Percentiles rank a stretch among this genome's conserved stretches.
These are phyloP conservation scores for Rhynchosporium secalis DNA, from an alignment of 2,329 filamentous ascomycete genomes.

Conservation along the genomic window DNA sequence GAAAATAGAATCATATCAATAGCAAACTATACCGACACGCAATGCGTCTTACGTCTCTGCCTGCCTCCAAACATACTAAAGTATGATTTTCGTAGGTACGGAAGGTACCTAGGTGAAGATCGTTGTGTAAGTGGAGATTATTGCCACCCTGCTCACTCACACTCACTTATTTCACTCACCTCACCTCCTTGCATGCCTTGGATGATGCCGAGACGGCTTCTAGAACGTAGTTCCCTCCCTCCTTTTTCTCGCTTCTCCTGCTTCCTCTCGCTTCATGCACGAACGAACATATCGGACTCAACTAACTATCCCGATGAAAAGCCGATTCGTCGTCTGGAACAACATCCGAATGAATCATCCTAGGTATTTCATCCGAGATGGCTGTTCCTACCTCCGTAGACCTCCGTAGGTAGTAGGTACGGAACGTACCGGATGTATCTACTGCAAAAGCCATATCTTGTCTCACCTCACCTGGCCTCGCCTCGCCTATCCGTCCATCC, in stretches of 20 bases:
- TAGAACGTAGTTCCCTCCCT: conserved; percentile 6
- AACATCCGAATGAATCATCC: no score
- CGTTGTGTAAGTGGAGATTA: no score
- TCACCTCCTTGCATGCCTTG: background rate
- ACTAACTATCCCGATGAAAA: no score
- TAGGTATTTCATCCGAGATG: no score
- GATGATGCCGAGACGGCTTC: background rate
- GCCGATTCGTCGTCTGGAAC: no score
- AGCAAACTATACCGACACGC: background rate
- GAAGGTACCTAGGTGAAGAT: no score
- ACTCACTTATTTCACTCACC: background rate
- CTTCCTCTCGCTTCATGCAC: background rate
- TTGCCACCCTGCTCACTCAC: background rate
- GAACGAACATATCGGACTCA: no score
- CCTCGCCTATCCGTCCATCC: background rate
- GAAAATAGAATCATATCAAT: background rate
- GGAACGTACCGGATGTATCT: no score
- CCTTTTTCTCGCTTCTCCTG: background rate
- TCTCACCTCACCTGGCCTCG: background rate
- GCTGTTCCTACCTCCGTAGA: no score
- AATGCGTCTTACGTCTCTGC: conserved; percentile 4
- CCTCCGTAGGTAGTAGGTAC: no score
- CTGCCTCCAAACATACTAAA: background rate
- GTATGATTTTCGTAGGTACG: no score
- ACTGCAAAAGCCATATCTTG: background rate